Percentiles rank a stretch among this genome's conserved stretches.
phyloP scores from a whole-genome alignment of 2,329 filamentous ascomycete genomes.

The Fusarium sp. region DNA sequence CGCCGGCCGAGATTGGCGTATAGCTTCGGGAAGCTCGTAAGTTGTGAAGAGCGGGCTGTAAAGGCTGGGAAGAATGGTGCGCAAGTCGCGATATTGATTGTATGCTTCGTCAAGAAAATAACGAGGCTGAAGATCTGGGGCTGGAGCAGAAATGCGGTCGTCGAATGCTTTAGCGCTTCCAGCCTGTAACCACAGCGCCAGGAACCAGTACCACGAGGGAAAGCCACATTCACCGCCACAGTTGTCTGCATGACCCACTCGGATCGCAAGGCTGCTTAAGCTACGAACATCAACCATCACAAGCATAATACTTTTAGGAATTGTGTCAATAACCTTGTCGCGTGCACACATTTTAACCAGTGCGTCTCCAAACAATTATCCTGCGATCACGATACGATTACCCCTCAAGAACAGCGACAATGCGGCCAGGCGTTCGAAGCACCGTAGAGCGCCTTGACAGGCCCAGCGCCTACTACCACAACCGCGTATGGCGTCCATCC shows the following conservation, averaged over 20 bases:
- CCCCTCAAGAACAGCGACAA: slow-evolving; percentile 38
- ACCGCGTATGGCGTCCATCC: slow-evolving; percentile 67
- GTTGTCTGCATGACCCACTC: slow-evolving; percentile 10
- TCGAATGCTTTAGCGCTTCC: slow-evolving; percentile 14
- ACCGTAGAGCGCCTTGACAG: slow-evolving; percentile 93
- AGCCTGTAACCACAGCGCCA: slow-evolving; percentile 23
- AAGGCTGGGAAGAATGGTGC: background rate
- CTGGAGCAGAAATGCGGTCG: slow-evolving; percentile 25
- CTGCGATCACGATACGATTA: background rate
- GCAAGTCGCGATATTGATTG: slow-evolving; percentile 15
- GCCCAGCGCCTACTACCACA: slow-evolving; percentile 92
- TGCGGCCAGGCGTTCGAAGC: slow-evolving; percentile 62
- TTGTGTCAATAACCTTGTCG: slow-evolving; percentile 1
- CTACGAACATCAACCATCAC: slow-evolving; percentile 24
- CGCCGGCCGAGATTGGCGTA: background rate
- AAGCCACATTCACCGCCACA: slow-evolving; percentile 31
- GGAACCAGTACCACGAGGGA: slow-evolving; percentile 1
- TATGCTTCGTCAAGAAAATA: slow-evolving; percentile 27
- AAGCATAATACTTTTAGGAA: slow-evolving; percentile 3
- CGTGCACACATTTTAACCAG: background rate
- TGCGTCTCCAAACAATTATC: no score
- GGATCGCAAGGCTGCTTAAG: slow-evolving; percentile 24
- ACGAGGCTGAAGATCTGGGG: slow-evolving; percentile 34
- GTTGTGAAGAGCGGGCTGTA: background rate
- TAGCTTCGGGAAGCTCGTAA: slow-evolving; percentile 29